Evolutionary conservation across 1,284 basidiomycete genomes (phyloP).

Genomic region (Somion occarium): DNA sequence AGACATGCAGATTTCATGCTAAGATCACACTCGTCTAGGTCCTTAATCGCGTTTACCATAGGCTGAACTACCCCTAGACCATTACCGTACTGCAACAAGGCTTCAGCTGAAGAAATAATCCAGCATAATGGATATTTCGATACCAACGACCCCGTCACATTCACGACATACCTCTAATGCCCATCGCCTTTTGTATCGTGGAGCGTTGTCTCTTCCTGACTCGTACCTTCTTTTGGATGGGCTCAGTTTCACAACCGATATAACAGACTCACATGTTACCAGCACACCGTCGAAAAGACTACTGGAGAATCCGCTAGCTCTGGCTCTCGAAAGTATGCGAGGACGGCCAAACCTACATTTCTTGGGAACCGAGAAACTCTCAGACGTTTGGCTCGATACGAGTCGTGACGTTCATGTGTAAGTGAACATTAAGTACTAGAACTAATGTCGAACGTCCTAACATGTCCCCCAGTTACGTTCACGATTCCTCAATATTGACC

Average conservation of each 20-base stretch:
- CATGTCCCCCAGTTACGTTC: constrained; percentile 50
- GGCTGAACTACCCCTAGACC: too few species aligned
- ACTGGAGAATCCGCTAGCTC: constrained; percentile 62
- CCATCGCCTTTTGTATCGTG: constrained; percentile 66
- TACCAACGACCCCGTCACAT: background rate
- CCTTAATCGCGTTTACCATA: too few species aligned
- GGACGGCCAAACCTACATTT: constrained; percentile 63
- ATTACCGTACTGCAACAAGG: background rate
- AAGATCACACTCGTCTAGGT: too few species aligned
- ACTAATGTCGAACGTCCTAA: background rate
- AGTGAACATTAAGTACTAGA: constrained; percentile 25
- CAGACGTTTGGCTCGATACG: constrained; percentile 56
- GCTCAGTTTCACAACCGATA: constrained; percentile 54
- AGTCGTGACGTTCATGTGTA: constrained; percentile 59
- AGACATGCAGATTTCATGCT: too few species aligned
- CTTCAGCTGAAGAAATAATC: background rate
- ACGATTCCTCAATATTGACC: constrained; percentile 58
- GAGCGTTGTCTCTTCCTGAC: constrained; percentile 69
- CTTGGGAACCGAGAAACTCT: constrained; percentile 46
- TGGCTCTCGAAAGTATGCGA: constrained; percentile 76
- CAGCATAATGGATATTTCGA: background rate
- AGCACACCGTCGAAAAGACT: constrained; percentile 31
- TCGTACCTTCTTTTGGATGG: constrained; percentile 70
- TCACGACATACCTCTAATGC: background rate
- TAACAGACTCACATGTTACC: constrained; percentile 30